Base-by-base conservation (phyloP, 2,329 filamentous ascomycete genomes). In the Alternaria sp. region DNA sequence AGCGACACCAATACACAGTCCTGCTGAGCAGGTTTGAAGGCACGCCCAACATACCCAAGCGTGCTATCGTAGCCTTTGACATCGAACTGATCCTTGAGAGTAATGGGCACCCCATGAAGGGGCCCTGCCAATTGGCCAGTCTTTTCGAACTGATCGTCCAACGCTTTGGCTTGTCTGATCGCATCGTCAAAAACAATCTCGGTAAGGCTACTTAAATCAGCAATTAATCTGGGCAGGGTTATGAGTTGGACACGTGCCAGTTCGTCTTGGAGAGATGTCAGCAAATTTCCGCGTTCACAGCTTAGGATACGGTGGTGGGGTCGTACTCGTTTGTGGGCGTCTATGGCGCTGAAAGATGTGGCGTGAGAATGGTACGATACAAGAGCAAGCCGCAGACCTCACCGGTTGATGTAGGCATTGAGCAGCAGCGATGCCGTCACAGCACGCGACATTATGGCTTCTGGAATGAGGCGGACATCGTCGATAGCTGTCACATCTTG, bases 21-120 rank as follows among this genome's bases (percentile, higher is more conserved):
- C 9, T 85, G 79, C 0, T 63, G 60, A 2, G 86, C 85, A 1
- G 85, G 85, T 2, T 81, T 73, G 57, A 85, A 85, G 0, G 85
- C 85, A 84, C 88, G 89, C n/a, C 88, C 87, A 23, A 90, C 82
- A 70, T 90, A 90, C 12, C 88, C 88, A 82, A 90, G 80, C 1
- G 77, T 77, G 32, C 81, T 84, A 57, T 84, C 82, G 28, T 82
- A 80, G n/a, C 79, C 82, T 56, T 79, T 73, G 62, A 85, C 79
- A 58, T 85, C 82, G 69, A 85, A 85, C 58, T 84, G 83, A 63
- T 85, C 83, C 61, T 85, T 85, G 26, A 85, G 65, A 23, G 80
- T 83, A 67, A 85, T 80, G 40, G 83, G 83, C 5, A 85, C 72
- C 7, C 83, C 83, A 67, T 85, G 83, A 10, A 85, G 72, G 21